Evolutionary conservation across 2,329 filamentous ascomycete genomes (phyloP).

Genomic region (Talaromyces albobiverticillius): DNA sequence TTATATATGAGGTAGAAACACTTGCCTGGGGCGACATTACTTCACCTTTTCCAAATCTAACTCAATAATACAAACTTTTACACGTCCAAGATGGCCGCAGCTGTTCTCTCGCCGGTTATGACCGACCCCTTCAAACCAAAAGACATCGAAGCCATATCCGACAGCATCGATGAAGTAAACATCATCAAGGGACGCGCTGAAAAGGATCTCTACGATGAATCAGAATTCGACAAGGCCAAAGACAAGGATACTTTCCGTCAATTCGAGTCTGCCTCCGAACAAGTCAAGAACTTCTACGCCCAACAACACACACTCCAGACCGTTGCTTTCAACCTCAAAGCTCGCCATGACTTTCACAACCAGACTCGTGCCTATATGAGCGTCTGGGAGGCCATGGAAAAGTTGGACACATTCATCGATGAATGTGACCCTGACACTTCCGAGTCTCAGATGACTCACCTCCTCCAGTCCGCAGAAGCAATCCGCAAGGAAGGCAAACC

Average conservation of each 20-base stretch:
- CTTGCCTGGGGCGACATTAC: too few species aligned
- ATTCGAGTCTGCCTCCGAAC: conserved; percentile 77
- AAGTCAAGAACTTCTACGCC: conserved; percentile 82
- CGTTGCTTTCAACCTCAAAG: conserved; percentile 73
- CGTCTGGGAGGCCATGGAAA: conserved; percentile 89
- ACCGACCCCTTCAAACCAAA: too few species aligned
- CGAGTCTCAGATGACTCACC: conserved; percentile 83
- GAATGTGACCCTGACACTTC: conserved; percentile 87
- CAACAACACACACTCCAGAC: conserved; percentile 63
- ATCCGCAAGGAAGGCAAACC: conserved; percentile 70
- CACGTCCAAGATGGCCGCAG: too few species aligned
- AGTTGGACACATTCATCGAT: conserved; percentile 85
- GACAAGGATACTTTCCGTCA: conserved; percentile 79
- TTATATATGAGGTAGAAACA: too few species aligned
- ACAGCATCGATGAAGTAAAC: conserved; percentile 60
- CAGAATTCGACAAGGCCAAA: conserved; percentile 70
- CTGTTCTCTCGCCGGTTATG: too few species aligned
- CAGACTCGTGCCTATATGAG: conserved; percentile 72
- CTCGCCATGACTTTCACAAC: conserved; percentile 67
- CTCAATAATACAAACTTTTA: too few species aligned
- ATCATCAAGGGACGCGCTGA: conserved; percentile 51
- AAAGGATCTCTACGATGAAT: conserved; percentile 49
- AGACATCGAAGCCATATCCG: conserved; percentile 57
- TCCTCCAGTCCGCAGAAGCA: conserved; percentile 84
- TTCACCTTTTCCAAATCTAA: too few species aligned